Conservation (phyloP, 768 basidiomycete species). For the Pisolithus tinctorius region DNA sequence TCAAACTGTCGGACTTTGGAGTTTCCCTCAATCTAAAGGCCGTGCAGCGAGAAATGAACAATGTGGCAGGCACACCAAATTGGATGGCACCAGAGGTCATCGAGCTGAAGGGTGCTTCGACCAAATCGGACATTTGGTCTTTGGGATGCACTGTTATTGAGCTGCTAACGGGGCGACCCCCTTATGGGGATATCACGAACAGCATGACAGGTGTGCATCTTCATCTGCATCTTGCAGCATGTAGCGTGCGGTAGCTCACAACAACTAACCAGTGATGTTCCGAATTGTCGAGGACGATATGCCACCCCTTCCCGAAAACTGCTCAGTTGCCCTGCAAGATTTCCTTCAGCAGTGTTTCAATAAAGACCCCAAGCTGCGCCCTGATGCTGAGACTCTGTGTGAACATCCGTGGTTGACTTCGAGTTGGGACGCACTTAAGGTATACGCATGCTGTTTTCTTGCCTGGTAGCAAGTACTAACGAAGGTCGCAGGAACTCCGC, state of each 20-base stretch:
- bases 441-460: slow-evolving; percentile 24
- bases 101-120: slow-evolving; percentile 87
- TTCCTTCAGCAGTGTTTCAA: slow-evolving; percentile 87
- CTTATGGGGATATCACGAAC: slow-evolving; percentile 85
- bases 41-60: slow-evolving; percentile 78
- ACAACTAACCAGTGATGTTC: slow-evolving; percentile 71
- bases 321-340: slow-evolving; percentile 67
- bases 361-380: slow-evolving; percentile 80
- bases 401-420: slow-evolving; percentile 88
- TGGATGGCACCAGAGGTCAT: slow-evolving; percentile 99
- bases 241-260: background rate
- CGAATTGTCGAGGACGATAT: slow-evolving; percentile 90
- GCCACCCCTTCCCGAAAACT: slow-evolving; percentile 79
- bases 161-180: slow-evolving; percentile 85
- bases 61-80: slow-evolving; percentile 91
- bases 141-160: slow-evolving; percentile 93
- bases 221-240: slow-evolving; percentile 1
- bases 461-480: background rate
- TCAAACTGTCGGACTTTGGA: slow-evolving; percentile 96
- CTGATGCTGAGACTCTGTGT: slow-evolving; percentile 76
- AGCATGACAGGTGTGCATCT: slow-evolving; percentile 72
- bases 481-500: slow-evolving; percentile 55
- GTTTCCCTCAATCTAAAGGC: slow-evolving; percentile 94
- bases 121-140: slow-evolving; percentile 94
- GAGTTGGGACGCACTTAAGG: slow-evolving; percentile 76